These are phyloP conservation scores for Zygnema cylindricum DNA, from an alignment of 139 green algal genomes.

Conservation along the genomic window DNA sequence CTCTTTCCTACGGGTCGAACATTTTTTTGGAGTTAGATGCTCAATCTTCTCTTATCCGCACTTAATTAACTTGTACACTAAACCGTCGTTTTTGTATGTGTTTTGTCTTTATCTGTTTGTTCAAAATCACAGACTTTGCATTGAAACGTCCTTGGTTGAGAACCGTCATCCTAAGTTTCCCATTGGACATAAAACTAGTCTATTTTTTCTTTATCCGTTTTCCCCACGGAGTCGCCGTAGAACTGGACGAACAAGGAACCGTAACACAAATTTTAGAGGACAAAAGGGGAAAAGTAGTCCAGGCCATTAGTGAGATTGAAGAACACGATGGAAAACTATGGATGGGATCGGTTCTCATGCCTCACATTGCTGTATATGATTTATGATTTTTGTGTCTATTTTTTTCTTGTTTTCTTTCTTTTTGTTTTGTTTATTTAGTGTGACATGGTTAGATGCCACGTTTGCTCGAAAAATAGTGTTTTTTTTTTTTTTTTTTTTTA, in stretches of 20 bases:
- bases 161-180: neutral
- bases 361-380: constrained; percentile 30
- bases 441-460: no score
- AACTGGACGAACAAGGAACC: constrained; percentile 36
- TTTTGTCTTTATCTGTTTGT: no score
- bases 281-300: neutral
- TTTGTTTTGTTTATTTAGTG: no score
- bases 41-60: no score
- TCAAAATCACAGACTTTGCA: neutral
- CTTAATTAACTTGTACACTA: no score
- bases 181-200: neutral
- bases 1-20: no score
- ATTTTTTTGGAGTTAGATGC: no score
- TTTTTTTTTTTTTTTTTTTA: no score
- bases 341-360: constrained; percentile 40
- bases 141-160: constrained; percentile 2
- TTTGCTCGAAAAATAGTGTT: no score
- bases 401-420: no score
- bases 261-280: constrained; percentile 44
- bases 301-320: constrained; percentile 38
- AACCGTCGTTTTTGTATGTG: no score
- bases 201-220: constrained; percentile 1
- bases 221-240: constrained; percentile 26
- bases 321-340: constrained; percentile 30
- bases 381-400: neutral